These are phyloP conservation scores for Starmerella khaoyaiensis DNA, from an alignment of 805 yeast genomes.

Conservation along the genomic window DNA sequence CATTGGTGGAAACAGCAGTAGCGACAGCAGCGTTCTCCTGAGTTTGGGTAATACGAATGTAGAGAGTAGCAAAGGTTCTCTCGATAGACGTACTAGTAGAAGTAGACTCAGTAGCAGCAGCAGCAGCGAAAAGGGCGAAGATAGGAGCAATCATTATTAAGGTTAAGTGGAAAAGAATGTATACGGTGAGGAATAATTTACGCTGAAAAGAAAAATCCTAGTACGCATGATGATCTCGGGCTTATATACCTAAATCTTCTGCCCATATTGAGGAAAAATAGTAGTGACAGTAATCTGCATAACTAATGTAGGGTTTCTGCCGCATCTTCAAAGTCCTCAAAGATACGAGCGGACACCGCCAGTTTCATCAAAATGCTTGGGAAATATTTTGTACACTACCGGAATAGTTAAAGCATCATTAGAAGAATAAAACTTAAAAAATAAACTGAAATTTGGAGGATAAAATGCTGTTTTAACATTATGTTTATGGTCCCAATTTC, in stretches of 20 bases:
- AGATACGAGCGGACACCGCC: too few species aligned
- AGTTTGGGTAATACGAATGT: slow-evolving; percentile 9
- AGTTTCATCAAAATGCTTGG: too few species aligned
- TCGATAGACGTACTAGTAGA: slow-evolving; percentile 2
- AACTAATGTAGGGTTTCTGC: not conserved
- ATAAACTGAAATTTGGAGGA: not conserved
- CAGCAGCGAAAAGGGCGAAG: slow-evolving; percentile 1
- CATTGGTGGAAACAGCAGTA: not conserved
- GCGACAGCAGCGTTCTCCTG: not conserved
- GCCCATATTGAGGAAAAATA: not conserved
- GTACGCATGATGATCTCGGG: not conserved
- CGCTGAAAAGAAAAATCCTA: not conserved
- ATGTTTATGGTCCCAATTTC: not conserved
- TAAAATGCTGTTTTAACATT: not conserved
- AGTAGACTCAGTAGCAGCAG: slow-evolving; percentile 1
- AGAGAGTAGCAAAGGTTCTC: slow-evolving; percentile 7
- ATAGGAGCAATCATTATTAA: slow-evolving; percentile 2
- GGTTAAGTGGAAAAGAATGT: not conserved
- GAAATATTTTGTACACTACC: not conserved
- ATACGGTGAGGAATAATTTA: not conserved
- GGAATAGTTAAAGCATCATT: not conserved
- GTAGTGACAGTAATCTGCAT: not conserved
- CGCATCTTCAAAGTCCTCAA: too few species aligned
- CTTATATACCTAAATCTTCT: not conserved
- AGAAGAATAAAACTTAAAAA: not conserved